Conservation (phyloP, 805 yeast species). For the Saccharomyces cerevisiae region DNA sequence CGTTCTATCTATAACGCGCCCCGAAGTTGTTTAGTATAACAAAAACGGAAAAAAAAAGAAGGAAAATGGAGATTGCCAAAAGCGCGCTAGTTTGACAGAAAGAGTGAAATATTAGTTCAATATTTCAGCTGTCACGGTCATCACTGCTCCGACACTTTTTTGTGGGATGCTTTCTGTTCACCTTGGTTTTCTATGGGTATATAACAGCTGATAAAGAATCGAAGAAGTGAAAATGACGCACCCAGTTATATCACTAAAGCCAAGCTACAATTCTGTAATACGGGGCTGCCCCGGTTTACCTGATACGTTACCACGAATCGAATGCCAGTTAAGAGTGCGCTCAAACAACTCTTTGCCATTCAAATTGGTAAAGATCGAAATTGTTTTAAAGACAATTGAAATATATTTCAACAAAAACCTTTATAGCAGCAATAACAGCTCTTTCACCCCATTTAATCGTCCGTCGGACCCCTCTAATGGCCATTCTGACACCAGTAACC, state of each 20-base stretch:
- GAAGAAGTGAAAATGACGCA: conserved; percentile 11
- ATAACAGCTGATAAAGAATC: not conserved
- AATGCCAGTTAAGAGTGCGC: conserved; percentile 48
- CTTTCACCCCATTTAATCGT: conserved; percentile 11
- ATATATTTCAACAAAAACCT: conserved; percentile 11
- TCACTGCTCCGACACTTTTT: not conserved
- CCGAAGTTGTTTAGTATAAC: conserved; percentile 1
- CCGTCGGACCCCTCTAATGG: not conserved
- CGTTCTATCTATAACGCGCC: conserved; percentile 1
- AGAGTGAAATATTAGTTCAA: not conserved
- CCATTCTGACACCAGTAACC: conserved; percentile 4
- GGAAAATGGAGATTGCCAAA: not conserved
- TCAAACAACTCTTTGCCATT: conserved; percentile 43
- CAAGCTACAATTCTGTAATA: conserved; percentile 46
- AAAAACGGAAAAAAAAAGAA: not conserved
- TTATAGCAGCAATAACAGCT: conserved; percentile 32
- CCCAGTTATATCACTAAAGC: conserved; percentile 36
- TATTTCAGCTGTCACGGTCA: not conserved
- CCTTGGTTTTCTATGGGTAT: not conserved
- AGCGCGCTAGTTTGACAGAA: not conserved
- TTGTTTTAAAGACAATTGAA: conserved; percentile 44
- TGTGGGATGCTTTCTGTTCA: not conserved
- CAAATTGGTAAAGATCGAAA: conserved; percentile 39
- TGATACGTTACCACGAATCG: conserved; percentile 50
- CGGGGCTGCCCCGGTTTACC: conserved; percentile 66